Base-by-base conservation (phyloP, 2,329 filamentous ascomycete genomes). In the Colletotrichum musae region DNA sequence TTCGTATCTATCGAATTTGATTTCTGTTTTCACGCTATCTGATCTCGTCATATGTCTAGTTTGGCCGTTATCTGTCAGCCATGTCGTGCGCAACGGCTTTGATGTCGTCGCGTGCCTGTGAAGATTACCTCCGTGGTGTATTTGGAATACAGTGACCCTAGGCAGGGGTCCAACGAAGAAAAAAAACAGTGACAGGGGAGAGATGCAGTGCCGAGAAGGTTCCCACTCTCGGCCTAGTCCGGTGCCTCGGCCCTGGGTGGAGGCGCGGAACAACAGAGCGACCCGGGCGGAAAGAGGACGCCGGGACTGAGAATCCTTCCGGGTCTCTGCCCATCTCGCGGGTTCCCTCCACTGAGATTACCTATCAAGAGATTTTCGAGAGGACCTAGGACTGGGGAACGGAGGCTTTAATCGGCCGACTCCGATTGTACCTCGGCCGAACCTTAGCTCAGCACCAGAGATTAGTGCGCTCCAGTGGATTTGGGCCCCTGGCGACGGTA, bases 141-240 rank as follows among this genome's bases (percentile, higher is more conserved):
- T 68, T 68, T 68, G 65, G 60, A 68, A 68, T 65, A 43, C 41
- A 24, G 2, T 24, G 21, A 24, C 21, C 21, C 41, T 54, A 39
- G 45, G 54, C 53, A 53, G 48, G 48, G n/a, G 41, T 15, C 48
- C 28, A 13, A n/a, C 15, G 54, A n/a, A 3, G 4, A 16, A 1
- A 43, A 5, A 43, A 57, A 32, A 50, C 6, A 43, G 41, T n/a
- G 41, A 15, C 41, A 43, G 41, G 41, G 41, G 6, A 6, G 41
- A 12, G 26, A 39, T 2, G 28, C 7, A n/a, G 5, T n/a, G 28
- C 24, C n/a, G 26, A 59, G 60, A 64, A 59, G 65, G 41, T 54
- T 64, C 15, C 65, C 61, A 58, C 48, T 64, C 41, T 53, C 43
- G 61, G 61, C 61, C 61, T 56, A 65, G 65, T 56, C 61, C 48